Evolutionary conservation across 148 eudicot genomes (phyloP), one percentile per base, ranked within the genome.

Genomic region (Mesembryanthemum crystallinum): DNA sequence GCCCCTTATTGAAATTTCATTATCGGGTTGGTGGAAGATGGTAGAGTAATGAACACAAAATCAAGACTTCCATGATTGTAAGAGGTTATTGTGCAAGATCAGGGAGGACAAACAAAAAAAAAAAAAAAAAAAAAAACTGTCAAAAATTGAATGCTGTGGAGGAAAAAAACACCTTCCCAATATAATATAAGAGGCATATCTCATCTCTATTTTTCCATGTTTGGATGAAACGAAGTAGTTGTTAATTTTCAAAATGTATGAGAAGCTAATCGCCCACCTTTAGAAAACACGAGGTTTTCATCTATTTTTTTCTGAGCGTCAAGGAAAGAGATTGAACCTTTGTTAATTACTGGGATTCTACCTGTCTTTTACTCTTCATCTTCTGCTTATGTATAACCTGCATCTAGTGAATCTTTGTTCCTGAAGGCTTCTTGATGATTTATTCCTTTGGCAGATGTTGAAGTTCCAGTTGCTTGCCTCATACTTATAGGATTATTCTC

Each of bases 391-490:
- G 17, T 69, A 47, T 63, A 35, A n/a, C 49, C 28, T 24, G 33
- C 8, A 35, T 76, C 25, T 23, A 18, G 72, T 76, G 64, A 8
- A 69, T 73, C 17, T 74, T 69, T 20, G 57, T 33, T 59, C 28
- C 76, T 75, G 42, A 77, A 42, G 68, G 67, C 23, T 20, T 35
- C 42, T n/a, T n/a, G n/a, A n/a, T 35, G 39, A 35, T 8, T 66
- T 52, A 68, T 74, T 58, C 64, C 65, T 52, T 67, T 77, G 78
- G 85, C 92, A 95, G 98, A 95, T 89, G 91, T 95, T 42, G 91
- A 90, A 89, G 82, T 92, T 47, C 98, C 98, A 47, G 88, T 87
- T 73, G 90, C 96, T 28, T 95, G 98, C 71, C 66, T 85, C 58
- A 90, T 95, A 77, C 89, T 95, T 78, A 81, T 94, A 37, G 88